Base-by-base conservation (phyloP, 1,284 basidiomycete species). In the Sporisorium sorghi region DNA sequence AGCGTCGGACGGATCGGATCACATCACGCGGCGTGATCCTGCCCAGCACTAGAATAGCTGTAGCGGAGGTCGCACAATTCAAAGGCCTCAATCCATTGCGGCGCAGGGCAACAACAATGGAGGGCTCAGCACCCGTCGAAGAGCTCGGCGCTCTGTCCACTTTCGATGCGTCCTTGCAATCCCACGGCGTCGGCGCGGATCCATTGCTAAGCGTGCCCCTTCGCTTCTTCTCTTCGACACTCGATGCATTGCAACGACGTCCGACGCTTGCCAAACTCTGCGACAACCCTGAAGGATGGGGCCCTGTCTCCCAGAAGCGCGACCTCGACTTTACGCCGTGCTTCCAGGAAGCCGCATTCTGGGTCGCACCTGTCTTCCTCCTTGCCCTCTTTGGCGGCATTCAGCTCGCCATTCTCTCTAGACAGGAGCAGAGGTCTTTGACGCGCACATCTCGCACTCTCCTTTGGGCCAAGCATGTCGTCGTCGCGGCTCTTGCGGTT, bases 251-350 rank as follows among this genome's bases (percentile, higher is more conserved):
- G 28, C 59, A 35, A 37, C 48, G 32, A 26, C 54, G 48, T 3
- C 30, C 47, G 14, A 35, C 39, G 17, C 46, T 74, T 1, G 49
- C 32, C n/a, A 52, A 58, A 23, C 51, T 71, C 9, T 75, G 73
- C 55, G 52, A 59, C 58, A 71, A 71, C 30, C 42, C 54, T 24
- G 85, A 83, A 64, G 82, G 91, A 56, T 92, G 91, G 89, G 86
- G 85, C 1, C 86, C 88, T 15, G 85, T 90, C 43, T 93, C 92
- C 9, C 83, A 77, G 8, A 72, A 85, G 0, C 88, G 92, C 59
- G 86, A 89, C 26, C 92, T 94, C 79, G 94, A 97, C 85, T 82
- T 92, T 14, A 92, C 93, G 0, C 88, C 89, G 8, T 97, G 94
- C 85, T 93, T 92, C 77, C 91, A 95, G 80, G 90, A 92, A 72